These are phyloP conservation scores for Miscanthus lutarioriparius DNA, from an alignment of 176 grass and related monocot species.

Conservation along the genomic window DNA sequence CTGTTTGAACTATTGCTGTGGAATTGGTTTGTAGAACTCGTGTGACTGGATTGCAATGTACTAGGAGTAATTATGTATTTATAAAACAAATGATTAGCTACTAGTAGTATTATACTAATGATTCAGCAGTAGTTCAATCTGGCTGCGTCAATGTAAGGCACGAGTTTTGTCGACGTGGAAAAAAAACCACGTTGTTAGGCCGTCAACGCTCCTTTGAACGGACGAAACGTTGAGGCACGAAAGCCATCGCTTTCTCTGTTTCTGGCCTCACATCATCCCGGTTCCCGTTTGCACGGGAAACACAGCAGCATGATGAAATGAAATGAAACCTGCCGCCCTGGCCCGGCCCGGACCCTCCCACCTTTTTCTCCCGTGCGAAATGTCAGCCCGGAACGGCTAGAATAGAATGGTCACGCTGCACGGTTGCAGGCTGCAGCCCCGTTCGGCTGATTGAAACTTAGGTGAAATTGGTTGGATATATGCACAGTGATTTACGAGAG, in stretches of 20 bases:
- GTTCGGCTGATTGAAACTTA: too few relatives aligned
- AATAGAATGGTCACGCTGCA: not conserved
- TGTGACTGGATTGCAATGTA: not conserved
- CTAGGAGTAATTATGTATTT: not conserved
- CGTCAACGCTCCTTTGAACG: not conserved
- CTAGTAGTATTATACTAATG: not conserved
- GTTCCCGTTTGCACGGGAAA: not conserved
- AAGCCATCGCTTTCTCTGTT: conserved; percentile 4
- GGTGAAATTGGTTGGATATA: too few relatives aligned
- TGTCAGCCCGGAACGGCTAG: not conserved
- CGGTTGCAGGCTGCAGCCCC: not conserved
- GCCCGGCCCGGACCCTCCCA: not conserved
- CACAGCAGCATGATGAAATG: too few relatives aligned
- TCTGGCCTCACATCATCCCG: not conserved
- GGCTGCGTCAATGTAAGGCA: conserved; percentile 2
- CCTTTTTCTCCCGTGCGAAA: not conserved
- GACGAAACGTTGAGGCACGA: conserved; percentile 10
- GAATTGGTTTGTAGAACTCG: not conserved
- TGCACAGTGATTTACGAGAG: too few relatives aligned
- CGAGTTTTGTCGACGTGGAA: not conserved
- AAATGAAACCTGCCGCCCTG: not conserved
- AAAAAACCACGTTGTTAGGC: not conserved
- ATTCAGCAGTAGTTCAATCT: not conserved
- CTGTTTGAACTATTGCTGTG: too few relatives aligned
- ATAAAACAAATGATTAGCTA: not conserved